These are phyloP conservation scores for Lachnellula willkommii DNA, from an alignment of 2,329 filamentous ascomycete species.

Conservation along the genomic window DNA sequence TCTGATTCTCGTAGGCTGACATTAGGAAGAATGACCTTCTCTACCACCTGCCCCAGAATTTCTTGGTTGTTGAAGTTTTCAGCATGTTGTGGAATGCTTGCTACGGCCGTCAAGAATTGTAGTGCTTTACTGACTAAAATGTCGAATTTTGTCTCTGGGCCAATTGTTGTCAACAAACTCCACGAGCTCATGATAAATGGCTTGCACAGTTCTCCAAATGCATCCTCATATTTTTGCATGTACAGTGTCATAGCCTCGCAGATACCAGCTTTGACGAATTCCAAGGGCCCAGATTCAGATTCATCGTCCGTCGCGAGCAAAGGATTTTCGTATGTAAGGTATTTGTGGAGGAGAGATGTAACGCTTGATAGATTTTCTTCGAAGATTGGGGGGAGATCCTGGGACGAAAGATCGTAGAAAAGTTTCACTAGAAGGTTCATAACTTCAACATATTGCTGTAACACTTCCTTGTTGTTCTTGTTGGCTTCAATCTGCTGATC, in stretches of 20 bases:
- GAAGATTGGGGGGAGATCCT: conserved; percentile 91
- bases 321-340: conserved; percentile 83
- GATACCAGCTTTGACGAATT: conserved; percentile 87
- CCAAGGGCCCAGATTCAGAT: conserved; percentile 75
- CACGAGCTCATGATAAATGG: conserved; percentile 88
- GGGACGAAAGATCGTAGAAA: conserved; percentile 93
- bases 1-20: conserved; percentile 88
- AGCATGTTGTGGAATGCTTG: conserved; percentile 71
- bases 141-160: conserved; percentile 87
- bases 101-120: conserved; percentile 88
- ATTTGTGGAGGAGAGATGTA: conserved; percentile 80
- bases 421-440: conserved; percentile 87
- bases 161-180: conserved; percentile 82
- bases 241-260: conserved; percentile 88
- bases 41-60: conserved; percentile 79
- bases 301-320: conserved; percentile 81
- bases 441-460: conserved; percentile 76
- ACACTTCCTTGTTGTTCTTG: conserved; percentile 64
- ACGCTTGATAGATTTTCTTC: conserved; percentile 81
- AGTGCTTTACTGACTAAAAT: conserved; percentile 89
- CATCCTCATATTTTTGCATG: conserved; percentile 92
- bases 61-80: conserved; percentile 77
- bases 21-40: conserved; percentile 94
- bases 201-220: conserved; percentile 72
- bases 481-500: conserved; percentile 70